A percentile compares a stretch with the other conserved stretches of the same genome.
phyloP scores from a whole-genome alignment of 805 yeast species.

The Ogataea pini region DNA sequence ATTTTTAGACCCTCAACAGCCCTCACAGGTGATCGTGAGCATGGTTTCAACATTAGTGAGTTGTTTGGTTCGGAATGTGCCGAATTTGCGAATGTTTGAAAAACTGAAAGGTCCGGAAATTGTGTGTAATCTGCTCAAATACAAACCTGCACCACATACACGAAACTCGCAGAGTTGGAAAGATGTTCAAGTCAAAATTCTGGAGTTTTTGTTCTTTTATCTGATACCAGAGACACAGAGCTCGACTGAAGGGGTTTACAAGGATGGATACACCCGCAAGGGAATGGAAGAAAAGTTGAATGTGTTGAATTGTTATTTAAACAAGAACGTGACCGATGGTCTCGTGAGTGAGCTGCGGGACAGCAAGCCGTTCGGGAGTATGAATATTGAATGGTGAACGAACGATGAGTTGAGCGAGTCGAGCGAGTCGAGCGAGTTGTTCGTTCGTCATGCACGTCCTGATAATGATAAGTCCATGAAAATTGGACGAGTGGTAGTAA shows the following conservation, averaged over 20 bases:
- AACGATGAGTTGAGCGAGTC: background rate
- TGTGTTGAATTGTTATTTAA: constrained; percentile 43
- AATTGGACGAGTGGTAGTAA: no score
- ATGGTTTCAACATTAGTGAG: constrained; percentile 59
- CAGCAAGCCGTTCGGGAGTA: constrained; percentile 51
- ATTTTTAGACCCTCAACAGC: constrained; percentile 21
- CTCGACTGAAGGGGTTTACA: background rate
- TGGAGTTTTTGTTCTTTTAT: constrained; percentile 71
- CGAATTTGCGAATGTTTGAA: constrained; percentile 62
- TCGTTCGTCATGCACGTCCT: no score
- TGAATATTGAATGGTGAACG: constrained; percentile 47
- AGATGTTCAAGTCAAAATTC: constrained; percentile 58
- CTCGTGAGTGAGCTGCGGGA: constrained; percentile 46
- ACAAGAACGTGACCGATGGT: constrained; percentile 49
- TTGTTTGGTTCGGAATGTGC: constrained; percentile 54
- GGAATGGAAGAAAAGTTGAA: constrained; percentile 47
- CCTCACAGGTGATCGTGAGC: constrained; percentile 35
- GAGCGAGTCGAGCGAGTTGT: no score
- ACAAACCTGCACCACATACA: constrained; percentile 9
- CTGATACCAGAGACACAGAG: constrained; percentile 56
- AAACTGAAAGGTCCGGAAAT: constrained; percentile 52
- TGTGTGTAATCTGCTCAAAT: constrained; percentile 47
- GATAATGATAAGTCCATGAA: no score
- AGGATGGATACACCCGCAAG: constrained; percentile 34
- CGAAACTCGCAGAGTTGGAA: constrained; percentile 37